Conservation (phyloP, 768 basidiomycete genomes). For the Goffeauzyma gilvescens region DNA sequence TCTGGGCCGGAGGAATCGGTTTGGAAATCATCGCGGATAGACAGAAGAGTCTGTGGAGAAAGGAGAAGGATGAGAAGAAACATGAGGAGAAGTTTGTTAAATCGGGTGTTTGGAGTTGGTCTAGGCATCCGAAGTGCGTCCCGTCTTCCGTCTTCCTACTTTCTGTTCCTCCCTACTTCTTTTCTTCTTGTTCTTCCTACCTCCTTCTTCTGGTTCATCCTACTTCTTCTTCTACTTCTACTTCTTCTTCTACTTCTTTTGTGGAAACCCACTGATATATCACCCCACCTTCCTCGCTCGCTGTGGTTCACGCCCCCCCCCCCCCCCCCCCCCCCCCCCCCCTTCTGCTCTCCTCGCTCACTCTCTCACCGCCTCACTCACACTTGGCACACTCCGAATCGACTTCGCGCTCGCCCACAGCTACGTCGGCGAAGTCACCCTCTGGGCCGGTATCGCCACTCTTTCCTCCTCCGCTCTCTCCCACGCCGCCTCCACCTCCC, state of each 20-base stretch:
- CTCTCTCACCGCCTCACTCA: too few relatives aligned
- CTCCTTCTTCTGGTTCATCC: too few relatives aligned
- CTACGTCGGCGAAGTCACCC: slow-evolving; percentile 52
- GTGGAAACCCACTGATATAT: too few relatives aligned
- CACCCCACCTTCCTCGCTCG: too few relatives aligned
- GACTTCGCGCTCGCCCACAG: slow-evolving; percentile 30
- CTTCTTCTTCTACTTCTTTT: too few relatives aligned
- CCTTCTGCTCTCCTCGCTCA: too few relatives aligned
- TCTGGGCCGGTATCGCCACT: slow-evolving; percentile 44
- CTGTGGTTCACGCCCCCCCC: too few relatives aligned
- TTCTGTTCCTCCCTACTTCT: background rate
- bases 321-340: too few relatives aligned
- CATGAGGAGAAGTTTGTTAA: slow-evolving; percentile 56
- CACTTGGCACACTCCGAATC: background rate
- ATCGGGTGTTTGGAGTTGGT: slow-evolving; percentile 47
- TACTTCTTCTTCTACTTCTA: too few relatives aligned
- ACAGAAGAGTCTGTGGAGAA: slow-evolving; percentile 31
- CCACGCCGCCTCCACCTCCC: slow-evolving; percentile 27
- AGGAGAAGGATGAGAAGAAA: slow-evolving; percentile 42
- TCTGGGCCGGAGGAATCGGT: slow-evolving; percentile 43
- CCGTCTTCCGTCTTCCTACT: background rate
- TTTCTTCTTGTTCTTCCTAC: too few relatives aligned
- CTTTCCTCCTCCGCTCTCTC: slow-evolving; percentile 35
- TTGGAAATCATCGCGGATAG: slow-evolving; percentile 47
- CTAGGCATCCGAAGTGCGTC: slow-evolving; percentile 54